phyloP scores from a whole-genome alignment of 805 yeast species.

The Lipomyces chichibuensis region DNA sequence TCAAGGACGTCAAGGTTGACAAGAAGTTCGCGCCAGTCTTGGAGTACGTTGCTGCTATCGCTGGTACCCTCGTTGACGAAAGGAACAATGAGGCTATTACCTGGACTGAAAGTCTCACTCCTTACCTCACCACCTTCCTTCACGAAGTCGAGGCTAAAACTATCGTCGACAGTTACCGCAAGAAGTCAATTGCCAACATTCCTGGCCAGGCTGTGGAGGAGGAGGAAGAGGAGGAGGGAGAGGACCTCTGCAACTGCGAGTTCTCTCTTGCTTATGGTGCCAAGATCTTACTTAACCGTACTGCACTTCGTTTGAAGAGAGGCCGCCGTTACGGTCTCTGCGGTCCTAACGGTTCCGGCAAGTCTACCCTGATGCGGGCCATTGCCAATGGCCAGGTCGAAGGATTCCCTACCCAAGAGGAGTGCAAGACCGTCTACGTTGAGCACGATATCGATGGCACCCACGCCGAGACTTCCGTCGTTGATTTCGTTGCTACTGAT shows the following conservation, averaged over 20 bases:
- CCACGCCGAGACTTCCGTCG: constrained; percentile 92
- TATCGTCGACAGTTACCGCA: constrained; percentile 90
- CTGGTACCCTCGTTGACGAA: constrained; percentile 99
- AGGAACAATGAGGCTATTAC: constrained; percentile 89
- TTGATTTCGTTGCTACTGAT: constrained; percentile 89
- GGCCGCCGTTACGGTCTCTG: constrained; percentile 99
- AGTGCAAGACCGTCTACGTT: constrained; percentile 98
- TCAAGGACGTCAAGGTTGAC: constrained; percentile 62
- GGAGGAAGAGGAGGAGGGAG: constrained; percentile 97
- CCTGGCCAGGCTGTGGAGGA: constrained; percentile 91
- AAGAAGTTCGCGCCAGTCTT: constrained; percentile 78
- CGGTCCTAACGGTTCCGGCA: constrained; percentile 99
- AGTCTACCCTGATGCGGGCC: constrained; percentile 97
- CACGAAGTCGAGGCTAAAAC: constrained; percentile 92
- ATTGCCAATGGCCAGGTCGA: constrained; percentile 98
- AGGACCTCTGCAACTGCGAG: constrained; percentile 99
- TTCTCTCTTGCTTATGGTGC: constrained; percentile 99
- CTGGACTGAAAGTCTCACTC: constrained; percentile 87
- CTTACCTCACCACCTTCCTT: constrained; percentile 93
- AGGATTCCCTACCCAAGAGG: constrained; percentile 99
- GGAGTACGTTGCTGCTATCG: constrained; percentile 89
- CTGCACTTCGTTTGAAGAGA: constrained; percentile 98
- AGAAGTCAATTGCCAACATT: constrained; percentile 95
- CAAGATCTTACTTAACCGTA: constrained; percentile 98
- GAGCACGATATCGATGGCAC: constrained; percentile 99